phyloP scores from a whole-genome alignment of 73 alveolate genomes.

The Tetrahymena thermophila region DNA sequence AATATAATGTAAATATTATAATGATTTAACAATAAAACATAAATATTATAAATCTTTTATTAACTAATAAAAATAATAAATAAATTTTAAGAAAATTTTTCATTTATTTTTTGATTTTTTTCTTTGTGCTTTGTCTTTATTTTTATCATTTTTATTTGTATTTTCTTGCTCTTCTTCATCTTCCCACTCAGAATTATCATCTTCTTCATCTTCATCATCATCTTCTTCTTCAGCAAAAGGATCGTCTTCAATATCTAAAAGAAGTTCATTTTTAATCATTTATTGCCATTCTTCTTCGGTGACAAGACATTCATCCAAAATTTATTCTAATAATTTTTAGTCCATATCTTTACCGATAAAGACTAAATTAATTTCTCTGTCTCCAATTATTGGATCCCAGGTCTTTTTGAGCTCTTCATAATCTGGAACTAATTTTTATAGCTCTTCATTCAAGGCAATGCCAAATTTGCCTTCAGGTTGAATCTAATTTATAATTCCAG shows the following conservation, averaged over 20 bases:
- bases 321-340: background rate
- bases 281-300: background rate
- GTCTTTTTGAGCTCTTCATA: background rate
- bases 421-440: background rate
- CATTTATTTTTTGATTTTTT: background rate
- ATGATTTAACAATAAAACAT: no score
- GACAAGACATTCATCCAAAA: background rate
- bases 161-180: background rate
- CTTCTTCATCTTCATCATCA: background rate
- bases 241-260: constrained; percentile 1
- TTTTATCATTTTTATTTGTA: background rate
- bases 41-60: no score
- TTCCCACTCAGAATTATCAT: background rate
- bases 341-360: constrained; percentile 9
- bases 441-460: background rate
- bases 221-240: constrained; percentile 18
- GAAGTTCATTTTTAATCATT: background rate
- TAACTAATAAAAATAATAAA: no score
- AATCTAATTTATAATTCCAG: background rate
- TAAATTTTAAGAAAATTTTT: no score
- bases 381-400: constrained; percentile 3
- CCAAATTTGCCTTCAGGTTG: background rate
- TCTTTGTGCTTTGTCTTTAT: background rate
- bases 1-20: no score
- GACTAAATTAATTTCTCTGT: constrained; percentile 6